These are phyloP conservation scores for Draba incana DNA, from an alignment of 345 rosid genomes.

Conservation along the genomic window DNA sequence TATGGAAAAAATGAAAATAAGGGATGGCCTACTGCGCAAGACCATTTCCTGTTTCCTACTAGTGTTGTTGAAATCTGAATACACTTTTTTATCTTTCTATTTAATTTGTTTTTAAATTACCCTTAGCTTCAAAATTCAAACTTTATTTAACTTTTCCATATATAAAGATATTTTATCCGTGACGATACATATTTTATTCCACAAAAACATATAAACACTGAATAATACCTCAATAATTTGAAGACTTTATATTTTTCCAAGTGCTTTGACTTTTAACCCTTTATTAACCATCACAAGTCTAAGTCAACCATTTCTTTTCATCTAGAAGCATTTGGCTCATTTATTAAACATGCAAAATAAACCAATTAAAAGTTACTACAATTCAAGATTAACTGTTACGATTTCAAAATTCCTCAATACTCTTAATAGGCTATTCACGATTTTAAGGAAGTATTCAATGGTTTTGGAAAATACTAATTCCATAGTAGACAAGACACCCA, in stretches of 20 bases:
- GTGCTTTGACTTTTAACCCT: slow-evolving; percentile 47
- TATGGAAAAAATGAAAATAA: neutral
- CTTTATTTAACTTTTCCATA: slow-evolving; percentile 35
- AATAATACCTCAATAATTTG: slow-evolving; percentile 38
- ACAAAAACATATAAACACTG: slow-evolving; percentile 40
- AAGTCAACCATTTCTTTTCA: slow-evolving; percentile 44
- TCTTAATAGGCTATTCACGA: slow-evolving; percentile 9
- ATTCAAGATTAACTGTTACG: slow-evolving; percentile 4
- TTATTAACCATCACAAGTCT: slow-evolving; percentile 32
- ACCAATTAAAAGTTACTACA: slow-evolving; percentile 10
- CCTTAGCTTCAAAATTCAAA: slow-evolving; percentile 38
- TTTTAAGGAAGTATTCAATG: slow-evolving; percentile 18
- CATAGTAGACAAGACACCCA: slow-evolving; percentile 29
- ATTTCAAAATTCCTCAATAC: neutral
- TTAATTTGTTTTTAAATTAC: slow-evolving; percentile 6
- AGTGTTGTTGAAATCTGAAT: slow-evolving; percentile 42
- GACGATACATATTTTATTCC: slow-evolving; percentile 32
- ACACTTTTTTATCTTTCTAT: neutral
- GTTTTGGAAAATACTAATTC: slow-evolving; percentile 21
- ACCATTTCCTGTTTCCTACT: slow-evolving; percentile 37
- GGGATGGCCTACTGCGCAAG: slow-evolving; percentile 38
- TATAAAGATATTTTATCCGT: slow-evolving; percentile 29
- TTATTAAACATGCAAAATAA: neutral
- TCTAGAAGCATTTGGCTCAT: slow-evolving; percentile 38
- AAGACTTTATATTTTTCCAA: slow-evolving; percentile 38